Base-by-base conservation (phyloP, 2,329 filamentous ascomycete genomes). In the Pseudogymnoascus sp. region DNA sequence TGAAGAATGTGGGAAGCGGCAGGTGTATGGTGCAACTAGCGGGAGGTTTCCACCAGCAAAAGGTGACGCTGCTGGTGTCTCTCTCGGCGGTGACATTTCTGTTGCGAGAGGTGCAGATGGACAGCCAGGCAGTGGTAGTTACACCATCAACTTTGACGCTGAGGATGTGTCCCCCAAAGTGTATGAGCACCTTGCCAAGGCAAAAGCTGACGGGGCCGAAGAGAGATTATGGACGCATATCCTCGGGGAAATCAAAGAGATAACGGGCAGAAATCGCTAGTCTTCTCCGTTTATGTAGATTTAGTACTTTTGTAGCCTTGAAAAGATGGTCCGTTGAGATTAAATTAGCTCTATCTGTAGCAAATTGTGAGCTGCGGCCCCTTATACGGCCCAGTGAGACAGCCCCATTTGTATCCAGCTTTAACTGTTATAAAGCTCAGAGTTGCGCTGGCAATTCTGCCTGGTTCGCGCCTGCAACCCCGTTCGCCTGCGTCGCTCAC, bases 1-100 rank as follows among this genome's bases (percentile, higher is more conserved):
- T 6, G 63, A 73, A 55, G 77, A 81, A 66, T 75, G 74, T 31
- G 79, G 77, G 2, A 75, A 80, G 68, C 72, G 79, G 14, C 77
- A 80, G 68, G 65, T 79, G 60, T 80, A 78, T 60, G 67, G 70
- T 12, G 72, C 72, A 1, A 78, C 74, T 1, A 76, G 72, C 62
- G 71, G 70, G 1, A 69, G 69, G n/a, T 78, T 70, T 35, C 68
- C 65, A 8, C 49, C 65, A 29, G 59, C 58, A 1, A 49, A 49
- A 4, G 63, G 55, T n/a, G 33, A 60, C 41, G 21, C 63, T 60
- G n/a, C 60, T 61, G n/a, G 64, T 49, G 35, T 45, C 59, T 21
- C 63, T 3, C 41, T 26, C 21, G 41, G 31, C 43, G 62, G 60
- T 29, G 68, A 61, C 19, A 67, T 63, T 33, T 61, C 64, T 29